Evolutionary conservation across 768 basidiomycete species (phyloP).

Genomic region (Dentipellis sp.): DNA sequence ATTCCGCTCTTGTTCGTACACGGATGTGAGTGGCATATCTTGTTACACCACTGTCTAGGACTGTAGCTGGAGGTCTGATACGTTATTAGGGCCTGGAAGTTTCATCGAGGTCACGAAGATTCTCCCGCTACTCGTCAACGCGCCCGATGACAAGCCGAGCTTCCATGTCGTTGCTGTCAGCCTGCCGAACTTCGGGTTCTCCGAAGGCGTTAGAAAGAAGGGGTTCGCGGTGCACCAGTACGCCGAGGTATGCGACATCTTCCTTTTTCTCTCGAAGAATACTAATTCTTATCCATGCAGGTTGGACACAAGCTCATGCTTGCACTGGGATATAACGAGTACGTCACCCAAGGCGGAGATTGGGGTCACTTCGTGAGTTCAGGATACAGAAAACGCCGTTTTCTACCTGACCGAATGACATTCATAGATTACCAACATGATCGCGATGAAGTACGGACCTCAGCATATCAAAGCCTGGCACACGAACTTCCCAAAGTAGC

Average conservation of each 20-base stretch:
- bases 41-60: background rate
- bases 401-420: background rate
- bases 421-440: background rate
- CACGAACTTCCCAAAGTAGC: constrained; percentile 37
- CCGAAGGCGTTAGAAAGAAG: constrained; percentile 15
- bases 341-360: constrained; percentile 40
- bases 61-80: background rate
- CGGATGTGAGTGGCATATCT: constrained; percentile 30
- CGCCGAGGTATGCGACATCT: constrained; percentile 14
- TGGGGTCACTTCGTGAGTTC: constrained; percentile 30
- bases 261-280: background rate
- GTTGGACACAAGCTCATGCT: constrained; percentile 22
- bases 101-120: constrained; percentile 34
- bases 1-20: constrained; percentile 50
- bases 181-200: constrained; percentile 21
- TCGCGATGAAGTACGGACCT: constrained; percentile 23
- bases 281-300: background rate
- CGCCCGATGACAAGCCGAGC: constrained; percentile 10
- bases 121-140: constrained; percentile 17
- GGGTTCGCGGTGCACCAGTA: constrained; percentile 18
- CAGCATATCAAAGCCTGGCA: constrained; percentile 44
- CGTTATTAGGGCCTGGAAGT: constrained; percentile 51
- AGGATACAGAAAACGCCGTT: background rate
- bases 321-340: constrained; percentile 19
- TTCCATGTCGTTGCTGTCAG: constrained; percentile 22